Evolutionary conservation across 2,329 filamentous ascomycete genomes (phyloP).

Genomic region (Colletotrichum coccodes): DNA sequence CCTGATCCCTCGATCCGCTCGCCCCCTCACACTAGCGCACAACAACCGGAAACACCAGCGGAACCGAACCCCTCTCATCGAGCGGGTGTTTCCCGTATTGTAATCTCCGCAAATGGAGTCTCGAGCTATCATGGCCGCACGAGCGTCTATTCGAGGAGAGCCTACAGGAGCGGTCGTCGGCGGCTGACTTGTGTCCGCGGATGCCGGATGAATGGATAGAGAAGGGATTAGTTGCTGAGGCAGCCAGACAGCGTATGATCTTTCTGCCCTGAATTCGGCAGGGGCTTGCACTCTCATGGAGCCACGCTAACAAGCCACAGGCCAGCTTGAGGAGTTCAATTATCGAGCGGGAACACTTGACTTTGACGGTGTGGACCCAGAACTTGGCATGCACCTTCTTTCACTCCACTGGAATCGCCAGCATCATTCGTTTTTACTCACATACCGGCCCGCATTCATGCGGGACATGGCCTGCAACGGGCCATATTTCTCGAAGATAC

Average conservation of each 20-base stretch:
- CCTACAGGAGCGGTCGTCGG: constrained; percentile 32
- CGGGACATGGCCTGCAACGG: constrained; percentile 62
- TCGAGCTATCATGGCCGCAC: constrained; percentile 61
- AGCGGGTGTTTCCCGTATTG: constrained; percentile 45
- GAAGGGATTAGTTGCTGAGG: constrained; percentile 57
- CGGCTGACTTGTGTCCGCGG: constrained; percentile 34
- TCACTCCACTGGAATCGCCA: constrained; percentile 64
- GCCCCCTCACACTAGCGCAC: background rate
- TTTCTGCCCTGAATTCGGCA: background rate
- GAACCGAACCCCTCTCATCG: constrained; percentile 3
- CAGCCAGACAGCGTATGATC: constrained; percentile 52
- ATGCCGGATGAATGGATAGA: constrained; percentile 53
- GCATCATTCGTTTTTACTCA: constrained; percentile 57
- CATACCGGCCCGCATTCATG: constrained; percentile 64
- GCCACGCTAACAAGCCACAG: constrained; percentile 34
- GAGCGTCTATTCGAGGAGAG: constrained; percentile 57
- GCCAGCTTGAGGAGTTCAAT: constrained; percentile 60
- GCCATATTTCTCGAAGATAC: constrained; percentile 65
- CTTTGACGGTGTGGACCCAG: constrained; percentile 64
- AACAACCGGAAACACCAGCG: background rate
- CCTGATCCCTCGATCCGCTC: background rate
- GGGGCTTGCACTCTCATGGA: background rate
- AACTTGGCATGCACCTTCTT: constrained; percentile 61
- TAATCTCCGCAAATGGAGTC: constrained; percentile 50
- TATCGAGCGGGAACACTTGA: constrained; percentile 57